Percentiles rank a stretch among this genome's conserved stretches.
These are phyloP conservation scores for Pinus tabuliformis DNA, from an alignment of 75 land plant species.

Conservation along the genomic window DNA sequence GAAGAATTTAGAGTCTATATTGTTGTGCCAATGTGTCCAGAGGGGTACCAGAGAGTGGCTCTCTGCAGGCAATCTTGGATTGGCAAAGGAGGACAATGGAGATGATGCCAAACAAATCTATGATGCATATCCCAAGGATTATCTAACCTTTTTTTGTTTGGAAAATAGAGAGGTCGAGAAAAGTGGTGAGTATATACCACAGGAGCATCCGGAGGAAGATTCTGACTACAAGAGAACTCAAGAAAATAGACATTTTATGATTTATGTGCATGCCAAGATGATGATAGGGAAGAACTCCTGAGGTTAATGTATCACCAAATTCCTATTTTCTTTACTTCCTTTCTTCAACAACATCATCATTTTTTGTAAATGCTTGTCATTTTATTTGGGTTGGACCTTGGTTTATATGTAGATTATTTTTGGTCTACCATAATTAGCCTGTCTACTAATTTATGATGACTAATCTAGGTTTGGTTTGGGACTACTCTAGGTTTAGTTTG, in stretches of 20 bases:
- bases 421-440: too few relatives aligned
- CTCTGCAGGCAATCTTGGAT: conserved; percentile 82
- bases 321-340: too few relatives aligned
- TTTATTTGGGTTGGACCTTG: too few relatives aligned
- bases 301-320: too few relatives aligned
- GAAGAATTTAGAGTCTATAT: conserved; percentile 76
- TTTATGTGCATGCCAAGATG: conserved; percentile 91
- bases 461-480: too few relatives aligned
- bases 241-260: conserved; percentile 80
- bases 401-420: too few relatives aligned
- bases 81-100: conserved; percentile 92
- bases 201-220: conserved; percentile 63
- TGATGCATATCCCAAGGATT: conserved; percentile 60
- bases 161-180: conserved; percentile 71
- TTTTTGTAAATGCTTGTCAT: too few relatives aligned
- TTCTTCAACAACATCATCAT: too few relatives aligned
- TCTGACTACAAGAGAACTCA: conserved; percentile 72
- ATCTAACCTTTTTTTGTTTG: conserved; percentile 83
- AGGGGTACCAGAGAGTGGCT: conserved; percentile 74
- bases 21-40: conserved; percentile 96
- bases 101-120: conserved; percentile 62
- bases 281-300: conserved; percentile 66
- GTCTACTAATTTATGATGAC: too few relatives aligned
- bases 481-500: too few relatives aligned
- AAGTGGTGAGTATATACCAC: conserved; percentile 71